These are phyloP conservation scores for Lomentospora prolificans DNA, from an alignment of 2,329 filamentous ascomycete species.

Conservation along the genomic window DNA sequence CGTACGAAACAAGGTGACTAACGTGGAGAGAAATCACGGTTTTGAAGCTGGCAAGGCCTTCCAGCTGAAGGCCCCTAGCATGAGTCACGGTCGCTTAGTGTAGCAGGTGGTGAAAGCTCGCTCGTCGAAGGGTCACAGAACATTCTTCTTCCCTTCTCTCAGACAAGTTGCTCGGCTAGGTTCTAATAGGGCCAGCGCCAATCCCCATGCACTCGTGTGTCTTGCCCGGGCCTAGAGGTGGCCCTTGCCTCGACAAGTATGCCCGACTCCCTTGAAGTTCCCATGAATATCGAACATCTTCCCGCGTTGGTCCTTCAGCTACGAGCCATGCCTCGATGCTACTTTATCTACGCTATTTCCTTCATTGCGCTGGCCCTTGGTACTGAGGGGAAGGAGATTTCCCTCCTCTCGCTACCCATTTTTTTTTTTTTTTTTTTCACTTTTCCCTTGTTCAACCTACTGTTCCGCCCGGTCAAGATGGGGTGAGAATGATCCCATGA, in stretches of 20 bases:
- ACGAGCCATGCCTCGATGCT: neutral
- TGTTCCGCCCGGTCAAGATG: neutral
- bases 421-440: neutral
- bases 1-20: too few relatives aligned
- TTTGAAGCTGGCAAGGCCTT: too few relatives aligned
- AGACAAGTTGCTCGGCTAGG: neutral
- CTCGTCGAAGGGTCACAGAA: neutral
- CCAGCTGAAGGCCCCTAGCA: neutral
- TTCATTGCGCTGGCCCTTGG: neutral
- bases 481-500: neutral
- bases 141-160: neutral
- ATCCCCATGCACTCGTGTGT: neutral
- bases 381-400: neutral
- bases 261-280: neutral
- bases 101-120: neutral
- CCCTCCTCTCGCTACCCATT: neutral
- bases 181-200: too few relatives aligned
- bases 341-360: neutral
- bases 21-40: too few relatives aligned
- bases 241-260: neutral
- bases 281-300: neutral
- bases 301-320: neutral
- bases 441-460: neutral
- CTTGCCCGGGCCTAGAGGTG: neutral
- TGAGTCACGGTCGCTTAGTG: neutral